Conservation (phyloP, 805 yeast species). For the Lipomyces chichibuensis region DNA sequence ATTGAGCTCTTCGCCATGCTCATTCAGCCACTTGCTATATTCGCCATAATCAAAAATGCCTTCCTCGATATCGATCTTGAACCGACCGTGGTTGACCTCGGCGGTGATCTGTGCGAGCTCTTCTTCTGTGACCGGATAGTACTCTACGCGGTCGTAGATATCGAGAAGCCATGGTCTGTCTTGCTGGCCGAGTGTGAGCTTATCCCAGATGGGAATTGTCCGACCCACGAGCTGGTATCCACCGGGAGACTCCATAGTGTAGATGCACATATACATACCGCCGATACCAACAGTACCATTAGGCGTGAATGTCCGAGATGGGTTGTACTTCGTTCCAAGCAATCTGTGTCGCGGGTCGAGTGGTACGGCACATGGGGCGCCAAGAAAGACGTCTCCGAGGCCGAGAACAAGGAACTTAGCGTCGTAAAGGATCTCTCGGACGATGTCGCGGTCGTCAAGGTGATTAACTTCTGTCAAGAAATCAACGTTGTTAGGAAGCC, state of each 20-base stretch:
- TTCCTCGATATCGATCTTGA: constrained; percentile 71
- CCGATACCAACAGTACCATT: constrained; percentile 98
- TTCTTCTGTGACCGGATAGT: constrained; percentile 85
- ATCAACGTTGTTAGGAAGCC: constrained; percentile 98
- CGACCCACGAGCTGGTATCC: constrained; percentile 97
- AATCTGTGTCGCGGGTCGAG: constrained; percentile 94
- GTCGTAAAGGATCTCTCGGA: constrained; percentile 79
- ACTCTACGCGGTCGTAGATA: constrained; percentile 93
- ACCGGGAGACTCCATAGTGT: constrained; percentile 98
- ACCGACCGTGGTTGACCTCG: constrained; percentile 79
- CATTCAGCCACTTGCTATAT: constrained; percentile 77
- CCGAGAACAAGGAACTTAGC: constrained; percentile 94
- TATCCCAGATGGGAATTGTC: constrained; percentile 98
- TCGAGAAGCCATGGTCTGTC: constrained; percentile 85
- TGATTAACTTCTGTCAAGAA: constrained; percentile 89
- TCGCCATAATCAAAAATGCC: constrained; percentile 79
- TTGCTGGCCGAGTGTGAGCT: constrained; percentile 74
- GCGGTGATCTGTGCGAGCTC: constrained; percentile 73
- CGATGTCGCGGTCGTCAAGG: constrained; percentile 65
- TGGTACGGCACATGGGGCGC: constrained; percentile 99
- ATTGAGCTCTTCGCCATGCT: constrained; percentile 70
- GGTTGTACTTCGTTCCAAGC: constrained; percentile 92
- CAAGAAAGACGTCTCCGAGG: constrained; percentile 94
- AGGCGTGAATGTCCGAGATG: constrained; percentile 93
- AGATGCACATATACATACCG: constrained; percentile 98